Base-by-base conservation (phyloP, 495 filamentous ascomycete species). In the Bathelium albidoporum region DNA sequence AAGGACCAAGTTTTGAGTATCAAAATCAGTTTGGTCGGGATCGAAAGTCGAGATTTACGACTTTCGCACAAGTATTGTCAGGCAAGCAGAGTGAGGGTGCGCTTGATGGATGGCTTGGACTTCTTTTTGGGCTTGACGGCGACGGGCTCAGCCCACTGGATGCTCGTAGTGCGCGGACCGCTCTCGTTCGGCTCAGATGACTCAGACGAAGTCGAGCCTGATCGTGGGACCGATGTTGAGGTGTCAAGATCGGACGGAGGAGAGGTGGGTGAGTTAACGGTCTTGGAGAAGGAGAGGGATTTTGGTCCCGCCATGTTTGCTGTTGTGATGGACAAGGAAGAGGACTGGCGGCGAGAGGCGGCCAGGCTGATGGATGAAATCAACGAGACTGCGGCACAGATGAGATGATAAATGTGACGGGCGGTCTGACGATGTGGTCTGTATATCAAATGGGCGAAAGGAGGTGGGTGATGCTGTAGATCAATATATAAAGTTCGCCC, bases 71-170 rank as follows among this genome's bases (percentile, higher is more conserved):
- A 2, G 49, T 11, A 9, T 55, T 55, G 49, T 55, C 49, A 55
- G 49, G 49, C 49, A 29, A 55, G 49, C 5, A 55, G 49, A 20
- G 49, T 55, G 2, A 55, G 49, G 5, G 49, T 55, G 22, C 49
- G 49, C 49, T 55, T 55, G 49, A 55, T 55, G 7, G 49, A 55
- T 12, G 49, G 49, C 24, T 55, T 55, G 22, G 49, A 55, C 20
- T 55, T 55, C 49, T 55, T 55, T 20, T 55, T 55, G 11, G 49
- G 49, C 49, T 55, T 55, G 22, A 55, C 49, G 49, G 49, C 49
- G 16, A 55, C 49, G 16, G 49, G 49, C 24, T 55, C 49, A 24
- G 49, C 49, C 49, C 49, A 55, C 24, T 55, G 49, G 20, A 55
- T 55, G 49, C 20, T 29, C 22, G 49, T 26, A 5, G 12, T 26